Base-by-base conservation (phyloP, 2,329 filamentous ascomycete genomes). In the Hortaea werneckii region DNA sequence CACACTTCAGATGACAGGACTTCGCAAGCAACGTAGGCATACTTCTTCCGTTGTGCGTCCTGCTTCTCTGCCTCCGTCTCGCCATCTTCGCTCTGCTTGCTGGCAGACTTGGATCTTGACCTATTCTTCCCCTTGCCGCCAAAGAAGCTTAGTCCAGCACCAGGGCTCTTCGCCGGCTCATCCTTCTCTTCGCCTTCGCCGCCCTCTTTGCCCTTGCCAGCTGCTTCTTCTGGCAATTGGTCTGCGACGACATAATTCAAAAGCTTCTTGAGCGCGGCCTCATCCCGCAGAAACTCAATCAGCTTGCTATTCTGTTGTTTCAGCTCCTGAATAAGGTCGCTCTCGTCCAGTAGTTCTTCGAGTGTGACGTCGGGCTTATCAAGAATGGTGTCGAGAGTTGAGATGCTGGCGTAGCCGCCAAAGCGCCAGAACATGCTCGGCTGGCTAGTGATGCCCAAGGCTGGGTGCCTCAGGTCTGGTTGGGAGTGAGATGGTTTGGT, bases 341-440 rank as follows among this genome's bases (percentile, higher is more conserved):
- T 85, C 75, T 98, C 92, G 66, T 96, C 89, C 52, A 98, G 80
- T 49, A 98, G 76, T 65, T 96, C 90, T 69, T 98, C 92, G 55
- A 96, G 83, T 43, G 86, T 88, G 65, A 95, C 89, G 69, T 95
- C 86, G 58, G 79, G 82, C 69, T 95, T 95, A 66, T 98, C 92
- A 66, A 98, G 87, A 62, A 98, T 86, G 58, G 83, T 88, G 70
- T 96, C 92, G 69, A 98, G 87, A 64, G 89, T 85, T 61, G 90
- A 95, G 70, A 95, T 85, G 77, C 87, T 94, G 76, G 89, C 87
- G 77, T 96, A 96, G 64, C 88, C 88, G 77, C 92, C 90, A 77
- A 96, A 98, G 72, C 90, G 85, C 92, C 92, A 98, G 72, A 98
- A 98, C 92, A 98, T 98, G 74, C 69, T 90, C 82, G 9, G 37